Conservation (phyloP, 2,329 filamentous ascomycete genomes). For the Fusarium sp. region DNA sequence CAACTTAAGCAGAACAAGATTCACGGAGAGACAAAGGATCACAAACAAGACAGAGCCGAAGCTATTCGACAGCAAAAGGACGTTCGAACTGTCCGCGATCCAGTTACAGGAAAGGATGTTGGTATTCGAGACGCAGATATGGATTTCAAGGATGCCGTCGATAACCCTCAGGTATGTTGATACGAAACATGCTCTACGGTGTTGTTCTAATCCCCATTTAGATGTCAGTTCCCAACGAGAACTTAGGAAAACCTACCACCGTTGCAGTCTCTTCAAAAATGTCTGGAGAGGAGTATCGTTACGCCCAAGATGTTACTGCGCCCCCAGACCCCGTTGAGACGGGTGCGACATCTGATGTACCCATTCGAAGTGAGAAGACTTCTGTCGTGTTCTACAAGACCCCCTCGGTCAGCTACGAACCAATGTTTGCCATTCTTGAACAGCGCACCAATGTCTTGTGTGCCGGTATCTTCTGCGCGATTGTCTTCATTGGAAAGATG, state of each 20-base stretch:
- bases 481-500: conserved; percentile 80
- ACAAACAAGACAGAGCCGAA: conserved; percentile 52
- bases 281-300: conserved; percentile 81
- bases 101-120: conserved; percentile 86
- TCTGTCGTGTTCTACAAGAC: conserved; percentile 97
- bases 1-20: conserved; percentile 55
- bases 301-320: conserved; percentile 88
- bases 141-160: conserved; percentile 73
- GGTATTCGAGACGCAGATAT: conserved; percentile 84
- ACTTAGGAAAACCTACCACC: conserved; percentile 79
- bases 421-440: conserved; percentile 83
- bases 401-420: conserved; percentile 87
- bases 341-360: conserved; percentile 90
- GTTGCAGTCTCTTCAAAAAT: conserved; percentile 78
- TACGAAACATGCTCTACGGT: background rate
- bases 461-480: conserved; percentile 74
- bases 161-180: conserved; percentile 72
- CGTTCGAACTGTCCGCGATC: conserved; percentile 84
- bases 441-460: conserved; percentile 77
- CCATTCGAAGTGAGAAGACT: conserved; percentile 95
- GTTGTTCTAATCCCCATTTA: background rate
- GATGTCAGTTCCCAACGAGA: conserved; percentile 90
- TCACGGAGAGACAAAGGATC: conserved; percentile 54
- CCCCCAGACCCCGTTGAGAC: conserved; percentile 87
- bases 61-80: conserved; percentile 53